Evolutionary conservation across 495 filamentous ascomycete genomes (phyloP).

Genomic region (Hypoxylon lienhwacheense): DNA sequence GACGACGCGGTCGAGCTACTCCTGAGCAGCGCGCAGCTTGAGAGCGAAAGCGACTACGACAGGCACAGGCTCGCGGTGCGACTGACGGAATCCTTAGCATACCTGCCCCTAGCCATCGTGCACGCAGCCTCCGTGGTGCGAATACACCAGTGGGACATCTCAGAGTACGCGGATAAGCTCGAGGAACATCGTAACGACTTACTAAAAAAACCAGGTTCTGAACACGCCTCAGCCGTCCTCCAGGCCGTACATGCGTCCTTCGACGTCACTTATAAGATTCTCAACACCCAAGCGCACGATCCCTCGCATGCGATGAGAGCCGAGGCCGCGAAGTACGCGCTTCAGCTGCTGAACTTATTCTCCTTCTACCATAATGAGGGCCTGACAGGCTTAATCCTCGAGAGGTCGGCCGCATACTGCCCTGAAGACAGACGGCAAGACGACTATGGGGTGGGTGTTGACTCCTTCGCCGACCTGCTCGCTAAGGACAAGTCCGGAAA

Average conservation of each 20-base stretch:
- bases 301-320: background rate
- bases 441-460: background rate
- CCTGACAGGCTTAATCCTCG: background rate
- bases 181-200: background rate
- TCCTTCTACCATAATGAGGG: slow-evolving; percentile 6
- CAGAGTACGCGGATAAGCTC: slow-evolving; percentile 1
- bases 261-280: slow-evolving; percentile 1
- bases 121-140: background rate
- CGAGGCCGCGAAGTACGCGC: background rate
- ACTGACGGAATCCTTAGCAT: background rate
- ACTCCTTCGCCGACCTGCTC: background rate
- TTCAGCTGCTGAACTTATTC: background rate
- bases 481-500: background rate
- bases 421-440: background rate
- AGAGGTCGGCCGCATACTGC: background rate
- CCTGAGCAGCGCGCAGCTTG: background rate
- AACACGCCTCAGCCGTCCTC: background rate
- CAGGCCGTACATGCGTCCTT: slow-evolving; percentile 2
- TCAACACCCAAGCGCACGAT: slow-evolving; percentile 1
- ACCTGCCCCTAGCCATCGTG: background rate
- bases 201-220: background rate
- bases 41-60: background rate
- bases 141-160: background rate
- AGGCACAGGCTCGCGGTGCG: background rate
- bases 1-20: background rate